These are phyloP conservation scores for Eucalyptus sp. DNA, from an alignment of 345 rosid genomes.

Conservation along the genomic window DNA sequence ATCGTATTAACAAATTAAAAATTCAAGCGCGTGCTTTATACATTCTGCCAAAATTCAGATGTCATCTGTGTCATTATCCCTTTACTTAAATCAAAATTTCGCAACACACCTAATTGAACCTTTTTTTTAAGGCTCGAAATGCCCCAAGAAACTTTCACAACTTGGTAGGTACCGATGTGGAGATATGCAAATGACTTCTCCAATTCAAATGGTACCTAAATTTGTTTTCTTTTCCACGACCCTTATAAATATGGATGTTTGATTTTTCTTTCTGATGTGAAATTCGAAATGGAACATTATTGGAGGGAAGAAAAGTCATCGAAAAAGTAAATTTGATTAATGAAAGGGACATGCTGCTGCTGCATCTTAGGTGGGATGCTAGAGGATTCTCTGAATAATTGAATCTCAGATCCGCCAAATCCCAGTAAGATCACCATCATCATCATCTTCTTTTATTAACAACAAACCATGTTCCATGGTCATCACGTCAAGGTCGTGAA, in stretches of 20 bases:
- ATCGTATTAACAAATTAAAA: fast-evolving
- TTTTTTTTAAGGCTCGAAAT: not conserved
- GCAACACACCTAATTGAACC: not conserved
- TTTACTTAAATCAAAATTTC: not conserved
- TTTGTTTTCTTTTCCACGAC: not conserved
- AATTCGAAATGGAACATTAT: not conserved
- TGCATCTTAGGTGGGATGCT: not conserved
- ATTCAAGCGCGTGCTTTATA: fast-evolving
- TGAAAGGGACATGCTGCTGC: not conserved
- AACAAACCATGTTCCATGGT: not conserved
- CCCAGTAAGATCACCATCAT: too few relatives aligned
- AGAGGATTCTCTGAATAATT: not conserved
- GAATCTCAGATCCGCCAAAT: not conserved
- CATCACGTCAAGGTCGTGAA: not conserved
- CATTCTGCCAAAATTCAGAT: too few relatives aligned
- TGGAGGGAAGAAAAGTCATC: not conserved
- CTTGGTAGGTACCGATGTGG: not conserved
- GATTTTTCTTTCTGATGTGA: not conserved
- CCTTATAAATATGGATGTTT: not conserved
- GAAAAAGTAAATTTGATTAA: not conserved
- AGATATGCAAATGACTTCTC: not conserved
- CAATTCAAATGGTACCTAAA: not conserved
- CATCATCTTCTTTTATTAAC: not conserved
- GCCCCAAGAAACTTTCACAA: not conserved
- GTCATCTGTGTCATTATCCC: fast-evolving